A percentile compares a stretch with the other conserved stretches of the same genome.
Conservation (phyloP, 2,329 filamentous ascomycete species). For the Alternaria postmessia region DNA sequence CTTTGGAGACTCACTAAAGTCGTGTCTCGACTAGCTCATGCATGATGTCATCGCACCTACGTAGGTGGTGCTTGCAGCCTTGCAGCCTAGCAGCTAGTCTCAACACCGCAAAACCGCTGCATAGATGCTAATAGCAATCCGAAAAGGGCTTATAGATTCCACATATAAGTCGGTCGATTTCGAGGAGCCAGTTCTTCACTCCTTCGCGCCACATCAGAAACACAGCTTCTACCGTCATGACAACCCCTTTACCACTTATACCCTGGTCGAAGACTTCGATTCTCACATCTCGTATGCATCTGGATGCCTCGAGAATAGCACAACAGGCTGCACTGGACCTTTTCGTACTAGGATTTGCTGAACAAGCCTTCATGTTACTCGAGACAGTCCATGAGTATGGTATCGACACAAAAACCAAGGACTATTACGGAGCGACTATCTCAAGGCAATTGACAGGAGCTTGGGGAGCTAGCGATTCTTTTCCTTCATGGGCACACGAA, state of each 20-base stretch:
- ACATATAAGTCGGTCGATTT: neutral
- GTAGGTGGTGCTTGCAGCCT: neutral
- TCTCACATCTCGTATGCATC: neutral
- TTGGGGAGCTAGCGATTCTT: neutral
- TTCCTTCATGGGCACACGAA: neutral
- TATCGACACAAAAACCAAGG: neutral
- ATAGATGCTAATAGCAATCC: neutral
- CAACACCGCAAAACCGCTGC: neutral
- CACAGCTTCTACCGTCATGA: neutral
- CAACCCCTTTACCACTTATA: conserved; percentile 4
- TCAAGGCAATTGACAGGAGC: neutral
- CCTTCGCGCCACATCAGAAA: no score
- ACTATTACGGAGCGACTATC: neutral
- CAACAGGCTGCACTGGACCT: conserved; percentile 10
- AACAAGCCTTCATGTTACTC: conserved; percentile 5
- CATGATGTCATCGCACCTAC: neutral
- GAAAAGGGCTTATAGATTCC: neutral
- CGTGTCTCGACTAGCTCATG: neutral
- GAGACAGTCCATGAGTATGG: neutral
- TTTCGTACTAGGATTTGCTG: conserved; percentile 2
- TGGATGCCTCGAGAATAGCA: neutral
- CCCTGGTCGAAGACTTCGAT: conserved; percentile 9
- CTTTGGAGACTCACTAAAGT: neutral
- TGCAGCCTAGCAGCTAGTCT: neutral
- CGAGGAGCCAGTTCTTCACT: neutral